These are phyloP conservation scores for Phaffia australis DNA, from an alignment of 768 basidiomycete genomes.

Conservation along the genomic window DNA sequence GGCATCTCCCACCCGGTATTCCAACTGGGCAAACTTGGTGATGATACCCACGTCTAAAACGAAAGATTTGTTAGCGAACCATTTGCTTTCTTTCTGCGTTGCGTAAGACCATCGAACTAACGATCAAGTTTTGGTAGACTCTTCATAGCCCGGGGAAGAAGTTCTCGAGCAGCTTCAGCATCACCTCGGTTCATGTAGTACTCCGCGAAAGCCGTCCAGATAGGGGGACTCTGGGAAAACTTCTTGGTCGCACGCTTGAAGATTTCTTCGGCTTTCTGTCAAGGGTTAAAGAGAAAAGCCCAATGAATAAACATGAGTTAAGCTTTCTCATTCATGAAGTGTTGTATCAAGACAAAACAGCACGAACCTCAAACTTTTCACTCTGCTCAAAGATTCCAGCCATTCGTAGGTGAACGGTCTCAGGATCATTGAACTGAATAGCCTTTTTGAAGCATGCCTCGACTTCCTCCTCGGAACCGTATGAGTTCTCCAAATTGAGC, in stretches of 20 bases:
- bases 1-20: slow-evolving; percentile 85
- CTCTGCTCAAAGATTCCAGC: slow-evolving; percentile 75
- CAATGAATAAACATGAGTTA: background rate
- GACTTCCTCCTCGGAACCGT: slow-evolving; percentile 70
- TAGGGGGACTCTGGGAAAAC: slow-evolving; percentile 84
- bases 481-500: slow-evolving; percentile 85
- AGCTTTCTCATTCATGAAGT: background rate
- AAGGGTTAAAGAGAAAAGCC: background rate
- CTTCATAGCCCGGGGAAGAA: slow-evolving; percentile 78
- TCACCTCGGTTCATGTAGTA: slow-evolving; percentile 63
- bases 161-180: slow-evolving; percentile 66
- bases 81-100: too few relatives aligned
- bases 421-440: slow-evolving; percentile 77
- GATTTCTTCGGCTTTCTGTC: slow-evolving; percentile 84
- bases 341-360: background rate
- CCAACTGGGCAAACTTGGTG: slow-evolving; percentile 84
- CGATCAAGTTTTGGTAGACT: slow-evolving; percentile 89
- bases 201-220: slow-evolving; percentile 82
- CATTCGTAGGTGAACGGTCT: slow-evolving; percentile 74
- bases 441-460: slow-evolving; percentile 85
- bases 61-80: background rate
- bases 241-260: slow-evolving; percentile 83
- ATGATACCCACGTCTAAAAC: slow-evolving; percentile 85
- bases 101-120: slow-evolving; percentile 44
- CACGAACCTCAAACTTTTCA: slow-evolving; percentile 62